Conservation (phyloP, 1,139 yeast genomes). For the Yarrowia galli region DNA sequence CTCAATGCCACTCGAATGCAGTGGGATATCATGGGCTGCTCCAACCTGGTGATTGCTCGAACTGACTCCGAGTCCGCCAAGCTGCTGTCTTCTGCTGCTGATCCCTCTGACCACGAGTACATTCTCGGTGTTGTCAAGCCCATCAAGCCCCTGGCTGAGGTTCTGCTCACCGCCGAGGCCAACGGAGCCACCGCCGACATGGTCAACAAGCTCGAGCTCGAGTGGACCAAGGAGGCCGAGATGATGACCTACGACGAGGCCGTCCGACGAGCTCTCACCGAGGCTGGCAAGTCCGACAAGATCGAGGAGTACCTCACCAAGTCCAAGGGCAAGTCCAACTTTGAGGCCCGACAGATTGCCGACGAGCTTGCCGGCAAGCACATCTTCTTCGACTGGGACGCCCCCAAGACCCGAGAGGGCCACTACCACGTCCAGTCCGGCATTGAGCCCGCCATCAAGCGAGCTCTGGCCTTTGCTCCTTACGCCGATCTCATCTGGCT, state of each 20-base stretch:
- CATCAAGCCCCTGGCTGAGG: constrained; percentile 58
- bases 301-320: constrained; percentile 48
- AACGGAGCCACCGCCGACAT: constrained; percentile 51
- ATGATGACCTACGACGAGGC: constrained; percentile 62
- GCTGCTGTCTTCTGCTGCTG: constrained; percentile 62
- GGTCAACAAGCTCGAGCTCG: constrained; percentile 53
- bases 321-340: constrained; percentile 50
- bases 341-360: constrained; percentile 51
- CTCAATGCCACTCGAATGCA: constrained; percentile 67
- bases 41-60: constrained; percentile 65
- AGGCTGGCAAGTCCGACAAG: constrained; percentile 50
- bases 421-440: constrained; percentile 60
- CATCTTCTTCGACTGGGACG: constrained; percentile 63
- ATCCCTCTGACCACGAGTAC: constrained; percentile 63
- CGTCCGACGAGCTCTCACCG: constrained; percentile 49
- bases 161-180: constrained; percentile 56
- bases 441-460: constrained; percentile 61
- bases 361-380: constrained; percentile 48
- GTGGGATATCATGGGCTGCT: constrained; percentile 70
- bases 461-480: constrained; percentile 63
- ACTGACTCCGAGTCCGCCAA: constrained; percentile 78
- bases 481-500: constrained; percentile 66
- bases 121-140: constrained; percentile 59
- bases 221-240: constrained; percentile 57
- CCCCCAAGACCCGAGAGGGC: constrained; percentile 65